phyloP scores from a whole-genome alignment of 2,329 filamentous ascomycete species.

The Aspergillus piperis region DNA sequence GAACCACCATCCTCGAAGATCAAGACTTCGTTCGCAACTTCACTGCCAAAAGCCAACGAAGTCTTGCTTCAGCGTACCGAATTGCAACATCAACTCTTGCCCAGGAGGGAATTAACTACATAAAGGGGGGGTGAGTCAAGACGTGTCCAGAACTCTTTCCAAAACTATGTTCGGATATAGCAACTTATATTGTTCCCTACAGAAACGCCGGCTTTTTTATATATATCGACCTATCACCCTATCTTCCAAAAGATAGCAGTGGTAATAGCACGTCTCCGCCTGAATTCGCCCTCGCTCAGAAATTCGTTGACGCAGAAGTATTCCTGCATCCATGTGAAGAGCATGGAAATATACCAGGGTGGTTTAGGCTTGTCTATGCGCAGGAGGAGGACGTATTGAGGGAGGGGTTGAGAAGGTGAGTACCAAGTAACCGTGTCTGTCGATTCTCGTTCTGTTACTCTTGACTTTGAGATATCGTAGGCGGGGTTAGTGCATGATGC shows the following conservation, averaged over 20 bases:
- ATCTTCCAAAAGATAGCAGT: constrained; percentile 29
- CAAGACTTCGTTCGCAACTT: constrained; percentile 39
- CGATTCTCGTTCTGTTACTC: too few relatives aligned
- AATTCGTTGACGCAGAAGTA: constrained; percentile 50
- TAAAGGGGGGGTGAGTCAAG: constrained; percentile 32
- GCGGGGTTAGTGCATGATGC: neutral
- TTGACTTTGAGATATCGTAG: neutral
- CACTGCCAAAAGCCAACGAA: constrained; percentile 23
- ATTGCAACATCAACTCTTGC: constrained; percentile 38
- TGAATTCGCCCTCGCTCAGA: constrained; percentile 50
- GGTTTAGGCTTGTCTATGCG: constrained; percentile 57
- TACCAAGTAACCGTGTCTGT: too few relatives aligned
- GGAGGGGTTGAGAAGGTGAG: constrained; percentile 38
- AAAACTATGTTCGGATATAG: too few relatives aligned
- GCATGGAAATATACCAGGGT: constrained; percentile 49
- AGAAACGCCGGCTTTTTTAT: constrained; percentile 52
- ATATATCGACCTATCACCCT: constrained; percentile 47
- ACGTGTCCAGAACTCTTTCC: too few relatives aligned
- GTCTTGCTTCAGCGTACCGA: constrained; percentile 29
- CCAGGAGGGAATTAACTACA: constrained; percentile 41
- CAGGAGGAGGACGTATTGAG: constrained; percentile 37
- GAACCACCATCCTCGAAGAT: constrained; percentile 34
- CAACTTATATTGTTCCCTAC: too few relatives aligned
- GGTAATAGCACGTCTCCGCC: constrained; percentile 23
- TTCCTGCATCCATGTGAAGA: constrained; percentile 54